Base-by-base conservation (phyloP, 129 eudicot genomes). In the Flaveria linearis region DNA sequence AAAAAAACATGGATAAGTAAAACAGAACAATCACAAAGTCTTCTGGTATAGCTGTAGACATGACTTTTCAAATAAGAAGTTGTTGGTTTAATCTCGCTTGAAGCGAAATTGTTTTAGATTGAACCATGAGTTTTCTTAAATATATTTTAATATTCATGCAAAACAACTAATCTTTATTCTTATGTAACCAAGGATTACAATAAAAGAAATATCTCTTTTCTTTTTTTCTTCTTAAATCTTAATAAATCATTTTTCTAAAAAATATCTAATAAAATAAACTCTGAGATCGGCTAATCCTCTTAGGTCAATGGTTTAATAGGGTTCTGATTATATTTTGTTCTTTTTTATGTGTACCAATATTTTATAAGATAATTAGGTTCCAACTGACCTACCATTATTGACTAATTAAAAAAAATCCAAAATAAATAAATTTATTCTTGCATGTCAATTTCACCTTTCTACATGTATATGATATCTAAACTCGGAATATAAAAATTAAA, bases 251-350 rank as follows among this genome's bases (percentile, higher is more conserved):
- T n/a, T 72, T 43, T 9, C 1, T n/a, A 18, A 55, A n/a, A 2
- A 47, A 28, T 47, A 64, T 75, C 61, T 63, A 46, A 1, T 36
- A 23, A 64, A 64, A 50, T 46, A 65, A 17, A 30, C 20, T 63
- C 26, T 45, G 41, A 69, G 76, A 78, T 78, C 82, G 82, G 61
- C 50, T n/a, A 78, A 69, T 77, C 81, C 60, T 69, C 76, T 45
- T 78, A 17, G 70, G 76, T 78, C 70, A 78, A 69, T 45, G 76
- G 62, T 69, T 57, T 70, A 26, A 12, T 51, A 51, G 50, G 76
- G 23, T 57, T 5, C 4, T 46, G n/a, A 77, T 68, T 42, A 33
- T 72, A 52, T 55, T 52, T 33, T 72, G 36, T 68, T 68, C 22
- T 1, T 68, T 33, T 18, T 67, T n/a, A 52, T 5, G 42, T 56